Conservation (phyloP, 1,284 basidiomycete genomes). For the Malassezia dermatis region DNA sequence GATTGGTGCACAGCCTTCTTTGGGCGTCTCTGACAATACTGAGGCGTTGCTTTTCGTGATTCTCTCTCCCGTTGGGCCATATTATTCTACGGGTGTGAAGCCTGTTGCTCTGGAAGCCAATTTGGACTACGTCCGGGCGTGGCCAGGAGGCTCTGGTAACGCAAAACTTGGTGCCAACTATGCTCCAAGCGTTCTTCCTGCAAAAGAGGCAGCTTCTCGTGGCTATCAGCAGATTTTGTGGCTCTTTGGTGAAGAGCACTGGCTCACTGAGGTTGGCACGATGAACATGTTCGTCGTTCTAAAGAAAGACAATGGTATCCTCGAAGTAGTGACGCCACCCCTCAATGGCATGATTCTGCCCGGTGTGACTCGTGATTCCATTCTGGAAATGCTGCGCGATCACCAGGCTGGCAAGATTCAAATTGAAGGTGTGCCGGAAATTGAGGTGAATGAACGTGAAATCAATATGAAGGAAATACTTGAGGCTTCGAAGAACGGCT, state of each 20-base stretch:
- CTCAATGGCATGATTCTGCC: conserved; percentile 91
- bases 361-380: conserved; percentile 78
- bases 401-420: conserved; percentile 58
- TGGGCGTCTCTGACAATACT: conserved; percentile 76
- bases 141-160: conserved; percentile 44
- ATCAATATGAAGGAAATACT: conserved; percentile 83
- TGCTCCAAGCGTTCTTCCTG: conserved; percentile 53
- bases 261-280: conserved; percentile 57
- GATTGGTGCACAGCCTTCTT: conserved; percentile 78
- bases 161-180: conserved; percentile 47
- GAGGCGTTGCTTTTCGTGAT: conserved; percentile 92
- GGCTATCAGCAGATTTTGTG: conserved; percentile 94
- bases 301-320: conserved; percentile 59
- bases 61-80: conserved; percentile 69
- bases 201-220: conserved; percentile 66
- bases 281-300: conserved; percentile 94
- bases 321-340: conserved; percentile 56
- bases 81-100: conserved; percentile 91
- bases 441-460: conserved; percentile 69
- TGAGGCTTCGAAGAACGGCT: conserved; percentile 60
- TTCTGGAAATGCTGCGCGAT: conserved; percentile 67
- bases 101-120: conserved; percentile 85
- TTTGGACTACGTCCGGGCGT: conserved; percentile 62
- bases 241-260: conserved; percentile 56
- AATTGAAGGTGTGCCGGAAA: conserved; percentile 33